These are phyloP conservation scores for Gynandropsis gynandra DNA, from an alignment of 345 rosid species.

Conservation along the genomic window DNA sequence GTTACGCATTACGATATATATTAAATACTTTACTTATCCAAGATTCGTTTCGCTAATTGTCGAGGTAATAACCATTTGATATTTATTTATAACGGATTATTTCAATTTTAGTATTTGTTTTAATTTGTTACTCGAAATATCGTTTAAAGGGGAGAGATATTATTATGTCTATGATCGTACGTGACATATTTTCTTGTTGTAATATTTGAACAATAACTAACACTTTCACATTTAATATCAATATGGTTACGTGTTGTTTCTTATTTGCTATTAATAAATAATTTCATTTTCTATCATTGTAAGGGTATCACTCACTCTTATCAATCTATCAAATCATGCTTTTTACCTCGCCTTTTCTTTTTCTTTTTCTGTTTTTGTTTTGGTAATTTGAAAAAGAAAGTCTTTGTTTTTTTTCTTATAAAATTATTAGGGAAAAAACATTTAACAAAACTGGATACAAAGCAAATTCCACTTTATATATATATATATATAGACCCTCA, in stretches of 20 bases:
- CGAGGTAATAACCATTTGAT: too few relatives aligned
- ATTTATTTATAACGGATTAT: too few relatives aligned
- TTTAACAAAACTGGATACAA: too few relatives aligned
- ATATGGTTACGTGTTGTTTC: constrained; percentile 24
- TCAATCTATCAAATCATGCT: constrained; percentile 21
- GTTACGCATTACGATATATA: too few relatives aligned
- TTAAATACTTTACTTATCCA: too few relatives aligned
- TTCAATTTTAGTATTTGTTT: not conserved
- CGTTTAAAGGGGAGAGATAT: constrained; percentile 2
- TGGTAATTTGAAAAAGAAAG: not conserved
- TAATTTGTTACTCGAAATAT: not conserved
- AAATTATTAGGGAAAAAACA: too few relatives aligned
- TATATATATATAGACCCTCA: not conserved
- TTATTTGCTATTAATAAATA: constrained; percentile 1
- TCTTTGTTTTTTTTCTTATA: too few relatives aligned
- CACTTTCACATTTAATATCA: constrained; percentile 28
- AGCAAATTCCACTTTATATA: too few relatives aligned
- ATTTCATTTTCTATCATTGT: too few relatives aligned
- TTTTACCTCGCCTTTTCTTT: constrained; percentile 22
- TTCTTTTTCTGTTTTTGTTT: constrained; percentile 11
- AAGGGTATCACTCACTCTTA: constrained; percentile 9
- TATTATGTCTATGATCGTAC: constrained; percentile 17
- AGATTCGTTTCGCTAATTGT: too few relatives aligned
- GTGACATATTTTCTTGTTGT: constrained; percentile 24
- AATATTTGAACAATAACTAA: not conserved